phyloP scores from a whole-genome alignment of 345 rosid genomes.

The Cardamine chenopodiifolia region DNA sequence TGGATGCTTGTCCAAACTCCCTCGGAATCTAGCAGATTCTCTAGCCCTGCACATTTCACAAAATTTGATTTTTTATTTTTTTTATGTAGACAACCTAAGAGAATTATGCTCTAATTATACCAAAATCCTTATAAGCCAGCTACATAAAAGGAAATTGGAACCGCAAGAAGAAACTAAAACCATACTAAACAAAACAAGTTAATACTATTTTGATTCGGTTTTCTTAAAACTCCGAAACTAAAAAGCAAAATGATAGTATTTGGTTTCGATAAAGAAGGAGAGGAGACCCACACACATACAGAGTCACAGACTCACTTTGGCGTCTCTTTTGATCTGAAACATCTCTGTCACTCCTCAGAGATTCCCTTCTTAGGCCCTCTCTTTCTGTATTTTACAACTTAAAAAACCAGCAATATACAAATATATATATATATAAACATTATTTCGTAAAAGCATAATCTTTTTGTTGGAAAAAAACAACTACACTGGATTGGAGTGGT shows the following conservation, averaged over 20 bases:
- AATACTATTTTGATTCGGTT: neutral
- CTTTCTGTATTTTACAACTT: slow-evolving; percentile 37
- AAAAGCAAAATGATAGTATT: neutral
- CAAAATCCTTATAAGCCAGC: neutral
- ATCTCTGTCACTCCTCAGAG: slow-evolving; percentile 41
- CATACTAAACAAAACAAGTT: neutral
- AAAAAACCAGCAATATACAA: neutral
- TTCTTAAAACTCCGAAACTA: neutral
- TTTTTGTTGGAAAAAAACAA: slow-evolving; percentile 2
- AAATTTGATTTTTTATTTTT: neutral
- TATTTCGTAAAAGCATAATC: neutral
- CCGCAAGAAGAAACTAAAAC: neutral
- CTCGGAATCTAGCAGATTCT: neutral
- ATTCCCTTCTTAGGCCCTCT: slow-evolving; percentile 41
- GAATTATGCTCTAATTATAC: no score
- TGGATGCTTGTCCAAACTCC: neutral
- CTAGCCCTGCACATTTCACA: neutral
- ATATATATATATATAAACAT: no score
- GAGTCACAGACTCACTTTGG: slow-evolving; percentile 33
- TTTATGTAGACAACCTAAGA: neutral
- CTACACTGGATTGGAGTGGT: slow-evolving; percentile 28
- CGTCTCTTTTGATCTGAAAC: slow-evolving; percentile 39
- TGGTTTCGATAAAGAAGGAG: slow-evolving; percentile 26
- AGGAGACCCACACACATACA: slow-evolving; percentile 29
- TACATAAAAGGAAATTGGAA: neutral